Conservation (phyloP, 148 eudicot genomes). For the Fagopyrum tataricum region DNA sequence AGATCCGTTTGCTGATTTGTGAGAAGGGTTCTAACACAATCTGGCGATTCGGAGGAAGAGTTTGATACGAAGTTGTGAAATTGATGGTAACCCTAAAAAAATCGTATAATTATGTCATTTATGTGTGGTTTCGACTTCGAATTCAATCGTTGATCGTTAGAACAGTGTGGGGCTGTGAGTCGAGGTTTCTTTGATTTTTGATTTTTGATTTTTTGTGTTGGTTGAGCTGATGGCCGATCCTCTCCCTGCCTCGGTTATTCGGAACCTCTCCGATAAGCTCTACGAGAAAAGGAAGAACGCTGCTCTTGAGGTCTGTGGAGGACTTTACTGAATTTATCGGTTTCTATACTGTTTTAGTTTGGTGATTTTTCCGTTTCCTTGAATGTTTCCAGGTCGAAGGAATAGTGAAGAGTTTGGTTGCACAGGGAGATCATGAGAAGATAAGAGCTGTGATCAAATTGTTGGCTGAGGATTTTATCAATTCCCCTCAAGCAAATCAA, state of each 20-base stretch:
- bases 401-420: constrained; percentile 69
- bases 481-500: constrained; percentile 86
- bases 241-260: constrained; percentile 60
- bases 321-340: neutral
- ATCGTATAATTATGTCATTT: neutral
- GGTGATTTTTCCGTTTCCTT: constrained; percentile 8
- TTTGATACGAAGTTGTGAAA: neutral
- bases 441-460: constrained; percentile 75
- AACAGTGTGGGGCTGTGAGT: constrained; percentile 3
- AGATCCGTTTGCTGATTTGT: neutral
- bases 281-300: constrained; percentile 98
- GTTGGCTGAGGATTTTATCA: constrained; percentile 60
- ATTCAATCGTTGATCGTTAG: neutral
- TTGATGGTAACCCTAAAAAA: neutral
- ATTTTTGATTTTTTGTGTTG: neutral
- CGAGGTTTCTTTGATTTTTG: neutral
- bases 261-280: constrained; percentile 86
- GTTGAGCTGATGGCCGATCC: constrained; percentile 53
- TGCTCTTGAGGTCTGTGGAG: constrained; percentile 65
- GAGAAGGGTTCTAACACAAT: neutral
- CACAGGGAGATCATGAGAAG: constrained; percentile 73
- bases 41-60: neutral
- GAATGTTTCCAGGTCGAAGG: constrained; percentile 68
- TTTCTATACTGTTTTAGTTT: constrained; percentile 5
- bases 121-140: neutral